phyloP scores from a whole-genome alignment of 805 yeast genomes.

The Yarrowia yakushimensis region DNA sequence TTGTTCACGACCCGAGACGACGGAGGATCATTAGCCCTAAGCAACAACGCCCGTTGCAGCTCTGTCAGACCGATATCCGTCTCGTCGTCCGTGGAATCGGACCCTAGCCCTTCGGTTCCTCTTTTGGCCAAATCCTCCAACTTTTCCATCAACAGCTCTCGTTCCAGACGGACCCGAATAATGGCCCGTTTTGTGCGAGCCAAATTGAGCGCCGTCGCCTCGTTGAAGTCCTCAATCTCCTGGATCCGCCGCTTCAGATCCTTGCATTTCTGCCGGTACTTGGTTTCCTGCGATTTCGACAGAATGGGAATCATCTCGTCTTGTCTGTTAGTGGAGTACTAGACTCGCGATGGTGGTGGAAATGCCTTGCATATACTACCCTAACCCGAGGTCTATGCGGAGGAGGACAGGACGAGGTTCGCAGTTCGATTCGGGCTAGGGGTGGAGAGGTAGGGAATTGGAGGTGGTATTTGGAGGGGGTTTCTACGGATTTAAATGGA shows the following conservation, averaged over 20 bases:
- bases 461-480: no score
- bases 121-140: constrained; percentile 50
- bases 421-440: not conserved
- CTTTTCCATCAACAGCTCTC: constrained; percentile 73
- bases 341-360: constrained; percentile 3
- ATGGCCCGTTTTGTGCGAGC: constrained; percentile 72
- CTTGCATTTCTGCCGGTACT: constrained; percentile 61
- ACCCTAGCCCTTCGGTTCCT: constrained; percentile 33
- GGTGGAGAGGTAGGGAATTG: no score
- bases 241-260: constrained; percentile 65
- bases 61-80: not conserved
- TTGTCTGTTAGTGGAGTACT: not conserved
- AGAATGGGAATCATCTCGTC: constrained; percentile 15
- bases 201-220: constrained; percentile 68
- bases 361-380: not conserved
- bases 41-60: not conserved
- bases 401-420: no score
- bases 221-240: constrained; percentile 75
- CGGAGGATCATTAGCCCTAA: not conserved
- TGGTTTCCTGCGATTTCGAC: constrained; percentile 35
- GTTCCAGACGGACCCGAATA: constrained; percentile 76
- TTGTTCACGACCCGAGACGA: not conserved
- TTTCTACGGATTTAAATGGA: no score
- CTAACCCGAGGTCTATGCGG: not conserved
- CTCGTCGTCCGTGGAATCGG: constrained; percentile 27